Conservation (phyloP, 2,329 filamentous ascomycete genomes). For the Microsporum ferrugineum region DNA sequence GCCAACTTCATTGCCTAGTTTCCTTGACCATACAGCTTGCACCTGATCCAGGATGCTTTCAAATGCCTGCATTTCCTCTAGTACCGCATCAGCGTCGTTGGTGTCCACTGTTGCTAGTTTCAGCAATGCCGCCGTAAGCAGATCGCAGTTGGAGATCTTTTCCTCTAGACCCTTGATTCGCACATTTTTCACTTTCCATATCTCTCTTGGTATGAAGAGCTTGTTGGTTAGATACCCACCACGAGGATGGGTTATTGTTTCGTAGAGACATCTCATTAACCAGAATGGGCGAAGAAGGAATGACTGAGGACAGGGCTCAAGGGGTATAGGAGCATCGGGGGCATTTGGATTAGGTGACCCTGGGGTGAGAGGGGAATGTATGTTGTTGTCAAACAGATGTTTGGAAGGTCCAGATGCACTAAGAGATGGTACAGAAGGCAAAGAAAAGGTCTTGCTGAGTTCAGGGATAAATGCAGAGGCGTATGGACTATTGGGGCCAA, state of each 20-base stretch:
- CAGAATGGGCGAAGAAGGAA: conserved; percentile 89
- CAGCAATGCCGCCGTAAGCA: conserved; percentile 75
- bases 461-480: conserved; percentile 5
- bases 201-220: conserved; percentile 82
- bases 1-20: conserved; percentile 86
- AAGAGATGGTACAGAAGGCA: conserved; percentile 1
- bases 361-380: conserved; percentile 55
- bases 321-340: conserved; percentile 57
- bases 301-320: conserved; percentile 87
- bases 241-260: conserved; percentile 80
- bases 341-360: conserved; percentile 55
- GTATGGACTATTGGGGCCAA: not conserved
- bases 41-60: conserved; percentile 80
- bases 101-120: conserved; percentile 78
- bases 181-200: conserved; percentile 87
- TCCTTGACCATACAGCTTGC: conserved; percentile 63
- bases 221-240: conserved; percentile 87
- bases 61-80: conserved; percentile 87
- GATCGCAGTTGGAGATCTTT: conserved; percentile 83
- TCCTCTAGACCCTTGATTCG: conserved; percentile 88
- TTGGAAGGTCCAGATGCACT: conserved; percentile 50
- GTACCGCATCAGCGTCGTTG: conserved; percentile 76
- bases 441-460: conserved; percentile 6
- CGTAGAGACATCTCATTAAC: conserved; percentile 90
- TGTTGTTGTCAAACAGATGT: conserved; percentile 70